These are phyloP conservation scores for Boletus edulis DNA, from an alignment of 768 basidiomycete species.

Conservation along the genomic window DNA sequence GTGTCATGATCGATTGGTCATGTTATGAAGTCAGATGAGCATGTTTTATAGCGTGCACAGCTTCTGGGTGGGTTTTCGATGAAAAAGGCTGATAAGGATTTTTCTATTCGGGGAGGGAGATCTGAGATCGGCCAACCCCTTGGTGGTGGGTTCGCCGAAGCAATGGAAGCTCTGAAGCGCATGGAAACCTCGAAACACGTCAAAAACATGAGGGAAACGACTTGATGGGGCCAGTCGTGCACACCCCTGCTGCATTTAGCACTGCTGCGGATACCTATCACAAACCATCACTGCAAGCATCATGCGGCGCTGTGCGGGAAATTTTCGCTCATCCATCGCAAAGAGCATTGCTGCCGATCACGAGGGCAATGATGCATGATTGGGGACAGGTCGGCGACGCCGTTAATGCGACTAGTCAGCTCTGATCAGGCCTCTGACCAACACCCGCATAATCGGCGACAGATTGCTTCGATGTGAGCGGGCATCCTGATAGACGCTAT, in stretches of 20 bases:
- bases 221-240: slow-evolving; percentile 12
- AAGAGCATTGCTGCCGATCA: slow-evolving; percentile 26
- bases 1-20: slow-evolving; percentile 21
- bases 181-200: slow-evolving; percentile 23
- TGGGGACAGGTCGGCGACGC: slow-evolving; percentile 29
- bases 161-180: slow-evolving; percentile 13
- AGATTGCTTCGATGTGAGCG: slow-evolving; percentile 14
- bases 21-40: slow-evolving; percentile 22
- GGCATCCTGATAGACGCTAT: slow-evolving; percentile 13
- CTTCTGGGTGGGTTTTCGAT: slow-evolving; percentile 18
- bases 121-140: slow-evolving; percentile 27
- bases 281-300: background rate
- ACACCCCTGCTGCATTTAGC: slow-evolving; percentile 14
- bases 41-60: slow-evolving; percentile 2
- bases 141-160: slow-evolving; percentile 21
- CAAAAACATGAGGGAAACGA: slow-evolving; percentile 25
- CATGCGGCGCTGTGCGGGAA: slow-evolving; percentile 10
- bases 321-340: slow-evolving; percentile 8
- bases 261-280: slow-evolving; percentile 2
- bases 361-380: slow-evolving; percentile 16
- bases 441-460: slow-evolving; percentile 23
- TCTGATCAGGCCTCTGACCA: slow-evolving; percentile 2
- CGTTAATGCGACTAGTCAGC: slow-evolving; percentile 10
- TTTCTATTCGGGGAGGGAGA: slow-evolving; percentile 3
- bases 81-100: slow-evolving; percentile 31